Evolutionary conservation across 805 yeast species (phyloP), one percentile per base, ranked within the genome.

Genomic region (Saccharomycopsis guyanensis): DNA sequence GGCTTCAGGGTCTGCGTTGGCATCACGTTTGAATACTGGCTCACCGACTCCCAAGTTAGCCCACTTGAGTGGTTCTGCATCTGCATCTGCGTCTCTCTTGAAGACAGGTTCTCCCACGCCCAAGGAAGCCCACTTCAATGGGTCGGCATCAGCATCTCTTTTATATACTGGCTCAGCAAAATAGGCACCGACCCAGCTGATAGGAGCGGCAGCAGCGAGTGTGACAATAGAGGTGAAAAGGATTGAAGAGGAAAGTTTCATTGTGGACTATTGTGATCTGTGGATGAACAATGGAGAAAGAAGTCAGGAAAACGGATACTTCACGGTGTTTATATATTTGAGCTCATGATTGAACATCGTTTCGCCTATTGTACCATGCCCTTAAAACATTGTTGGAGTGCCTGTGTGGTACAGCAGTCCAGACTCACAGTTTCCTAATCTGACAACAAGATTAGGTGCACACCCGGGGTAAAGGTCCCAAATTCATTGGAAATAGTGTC

Each of bases 61-160:
- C 50, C 46, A 47, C 29, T 25, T 6, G 29, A 25, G 10, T 6
- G 29, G 10, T 25, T 25, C 29, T 25, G 29, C 10, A 40, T 41
- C 6, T 29, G 43, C 36, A 6, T 18, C 43, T 19, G 34, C 43
- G 5, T 8, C 22, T 22, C 16, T 32, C 34, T 27, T 27, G 22
- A 41, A 13, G 22, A 31, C 13, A 27, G 51, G 51, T 34, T 47
- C 43, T 8, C 43, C 43, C 18, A 38, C 32, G 12, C 40, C 40
- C 29, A 42, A 32, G 13, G 23, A 25, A 7, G 23, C 38, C 47
- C 47, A 47, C 24, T 37, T 38, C 45, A 25, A 33, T 18, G 47
- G 40, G 13, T 42, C 29, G 4, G 50, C 47, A n/a, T 40, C 41
- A 2, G 50, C 46, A 13, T 48, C 51, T 42, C 49, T 44, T 19